Evolutionary conservation across 441 rosid genomes (phyloP), one percentile per base, ranked within the genome.

Genomic region (Pelargonium citronellum): DNA sequence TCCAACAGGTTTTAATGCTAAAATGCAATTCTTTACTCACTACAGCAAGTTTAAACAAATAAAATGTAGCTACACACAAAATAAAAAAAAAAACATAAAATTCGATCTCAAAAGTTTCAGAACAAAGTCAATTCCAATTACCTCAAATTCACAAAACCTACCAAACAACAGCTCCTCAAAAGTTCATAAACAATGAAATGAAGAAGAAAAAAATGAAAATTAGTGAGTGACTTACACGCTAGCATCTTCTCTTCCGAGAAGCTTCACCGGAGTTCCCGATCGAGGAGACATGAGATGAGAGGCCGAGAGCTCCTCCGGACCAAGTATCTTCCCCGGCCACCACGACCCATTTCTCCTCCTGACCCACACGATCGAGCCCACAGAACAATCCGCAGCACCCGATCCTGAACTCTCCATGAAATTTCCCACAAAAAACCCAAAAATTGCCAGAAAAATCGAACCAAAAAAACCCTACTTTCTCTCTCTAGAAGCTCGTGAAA

Each of bases 241-340:
- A 64, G 99, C 98, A 75, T 95, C 99, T 69, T 95, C 99, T 70
- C 99, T 84, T 63, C 99, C 99, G 1, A 92, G 96, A 61, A 95
- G 97, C 79, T 95, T 95, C 75, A 95, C 99, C 0, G 98, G 99
- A 75, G 99, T 92, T 19, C 98, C 98, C 19, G 98, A 83, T 53
- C 96, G 83, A 7, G 98, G 95, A 51, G 98, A 92, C 3, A 90
- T 83, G 70, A 95, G 87, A 62, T 84, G 87, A 66, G 88, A 78
- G 22, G 87, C 80, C 15, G 89, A 78, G 69, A 92, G 87, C 83
- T 95, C 97, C 37, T 92, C 96, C 0, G 88, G 83, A 6, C 89
- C 92, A 19, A 89, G 78, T 73, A 95, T 92, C 84, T 80, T 91
- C 60, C 98, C 97, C 0, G 99, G 98, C 99, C 99, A 95, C 99